phyloP scores from a whole-genome alignment of 2,329 filamentous ascomycete species.

The Penicillium brevicompactum region DNA sequence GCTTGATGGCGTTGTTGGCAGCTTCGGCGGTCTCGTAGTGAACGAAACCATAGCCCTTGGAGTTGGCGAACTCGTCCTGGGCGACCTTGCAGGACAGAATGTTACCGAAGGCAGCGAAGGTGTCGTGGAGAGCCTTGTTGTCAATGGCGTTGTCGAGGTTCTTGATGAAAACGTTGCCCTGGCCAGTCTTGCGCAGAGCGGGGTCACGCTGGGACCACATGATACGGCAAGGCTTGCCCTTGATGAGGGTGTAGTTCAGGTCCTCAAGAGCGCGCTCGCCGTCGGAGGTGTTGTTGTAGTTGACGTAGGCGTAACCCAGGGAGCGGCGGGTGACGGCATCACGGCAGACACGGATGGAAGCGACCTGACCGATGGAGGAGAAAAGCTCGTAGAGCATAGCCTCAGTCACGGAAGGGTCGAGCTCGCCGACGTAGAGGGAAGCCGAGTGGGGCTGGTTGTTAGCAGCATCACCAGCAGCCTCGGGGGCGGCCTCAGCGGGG shows the following conservation, averaged over 20 bases:
- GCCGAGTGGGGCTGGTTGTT: constrained; percentile 87
- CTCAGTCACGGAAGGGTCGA: constrained; percentile 96
- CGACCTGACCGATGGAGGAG: constrained; percentile 97
- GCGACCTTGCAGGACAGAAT: constrained; percentile 99
- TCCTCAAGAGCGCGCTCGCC: constrained; percentile 98
- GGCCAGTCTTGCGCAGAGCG: constrained; percentile 96
- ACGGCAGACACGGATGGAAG: constrained; percentile 99
- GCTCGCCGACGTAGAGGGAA: constrained; percentile 98
- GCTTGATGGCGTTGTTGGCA: constrained; percentile 95
- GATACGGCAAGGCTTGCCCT: constrained; percentile 97
- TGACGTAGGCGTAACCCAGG: constrained; percentile 98
- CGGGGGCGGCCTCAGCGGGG: constrained; percentile 62
- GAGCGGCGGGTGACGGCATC: constrained; percentile 98
- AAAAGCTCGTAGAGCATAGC: constrained; percentile 99
- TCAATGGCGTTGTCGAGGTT: constrained; percentile 98
- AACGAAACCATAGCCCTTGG: constrained; percentile 98
- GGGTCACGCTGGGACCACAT: constrained; percentile 99
- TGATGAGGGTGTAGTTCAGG: constrained; percentile 99
- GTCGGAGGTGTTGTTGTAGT: constrained; percentile 97
- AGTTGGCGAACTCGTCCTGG: constrained; percentile 93
- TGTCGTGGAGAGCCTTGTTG: constrained; percentile 99
- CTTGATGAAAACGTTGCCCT: constrained; percentile 99
- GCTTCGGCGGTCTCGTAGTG: constrained; percentile 99
- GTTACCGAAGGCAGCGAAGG: constrained; percentile 98
- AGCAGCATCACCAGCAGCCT: constrained; percentile 54